These are phyloP conservation scores for Mrakia blollopis DNA, from an alignment of 768 basidiomycete genomes.

Conservation along the genomic window DNA sequence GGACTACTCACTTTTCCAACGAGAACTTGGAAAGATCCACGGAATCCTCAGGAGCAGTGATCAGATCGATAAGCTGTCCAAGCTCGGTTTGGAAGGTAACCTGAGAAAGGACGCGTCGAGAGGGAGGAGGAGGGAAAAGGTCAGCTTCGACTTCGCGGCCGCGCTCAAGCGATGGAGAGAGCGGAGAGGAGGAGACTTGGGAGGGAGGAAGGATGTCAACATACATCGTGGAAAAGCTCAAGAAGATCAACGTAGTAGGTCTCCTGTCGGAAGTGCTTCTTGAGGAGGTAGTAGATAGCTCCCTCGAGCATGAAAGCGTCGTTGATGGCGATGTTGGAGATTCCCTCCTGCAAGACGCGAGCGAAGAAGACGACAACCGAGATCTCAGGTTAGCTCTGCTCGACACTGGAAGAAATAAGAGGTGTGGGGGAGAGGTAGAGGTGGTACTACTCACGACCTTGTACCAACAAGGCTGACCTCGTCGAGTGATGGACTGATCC, in stretches of 20 bases:
- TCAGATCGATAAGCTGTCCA: constrained; percentile 90
- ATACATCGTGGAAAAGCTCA: constrained; percentile 82
- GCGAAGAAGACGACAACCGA: neutral
- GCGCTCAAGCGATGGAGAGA: neutral
- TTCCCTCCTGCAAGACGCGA: constrained; percentile 45
- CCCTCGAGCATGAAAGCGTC: constrained; percentile 94
- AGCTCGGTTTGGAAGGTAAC: constrained; percentile 85
- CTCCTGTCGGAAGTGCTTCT: constrained; percentile 73
- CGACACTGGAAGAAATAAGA: neutral
- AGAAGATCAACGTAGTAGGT: constrained; percentile 81
- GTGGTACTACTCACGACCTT: constrained; percentile 48
- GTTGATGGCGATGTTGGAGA: constrained; percentile 87
- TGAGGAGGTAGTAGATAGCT: constrained; percentile 85
- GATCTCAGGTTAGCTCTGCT: neutral
- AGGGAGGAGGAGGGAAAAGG: neutral
- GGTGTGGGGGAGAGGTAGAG: neutral
- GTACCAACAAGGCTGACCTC: constrained; percentile 96
- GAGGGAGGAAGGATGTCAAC: constrained; percentile 33
- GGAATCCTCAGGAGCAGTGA: constrained; percentile 85
- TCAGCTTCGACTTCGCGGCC: neutral
- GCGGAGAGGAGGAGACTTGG: neutral
- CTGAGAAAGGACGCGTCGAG: constrained; percentile 39
- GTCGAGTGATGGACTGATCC: constrained; percentile 88
- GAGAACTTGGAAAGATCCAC: constrained; percentile 87
- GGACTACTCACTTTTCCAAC: constrained; percentile 61